Percentiles rank a stretch among this genome's conserved stretches.
These are phyloP conservation scores for Colletotrichum tamarilloi DNA, from an alignment of 2,329 filamentous ascomycete genomes.

Conservation along the genomic window DNA sequence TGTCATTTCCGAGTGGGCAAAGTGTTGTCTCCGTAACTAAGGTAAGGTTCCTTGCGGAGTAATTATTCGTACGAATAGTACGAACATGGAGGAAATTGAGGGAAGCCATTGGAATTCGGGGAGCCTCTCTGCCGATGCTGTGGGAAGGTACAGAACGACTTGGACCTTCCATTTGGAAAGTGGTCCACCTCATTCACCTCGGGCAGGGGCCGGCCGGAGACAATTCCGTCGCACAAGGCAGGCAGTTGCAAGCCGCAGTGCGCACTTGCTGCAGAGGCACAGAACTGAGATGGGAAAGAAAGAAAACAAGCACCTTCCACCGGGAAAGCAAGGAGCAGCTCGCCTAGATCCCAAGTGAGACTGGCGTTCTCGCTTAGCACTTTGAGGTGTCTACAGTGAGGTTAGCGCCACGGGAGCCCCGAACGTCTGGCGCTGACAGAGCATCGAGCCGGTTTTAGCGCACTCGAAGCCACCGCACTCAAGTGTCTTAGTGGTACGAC, in stretches of 20 bases:
- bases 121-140: too few species aligned
- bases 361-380: background rate
- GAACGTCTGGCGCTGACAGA: background rate
- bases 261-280: too few species aligned
- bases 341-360: background rate
- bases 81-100: too few species aligned
- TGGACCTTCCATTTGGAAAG: background rate
- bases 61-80: background rate
- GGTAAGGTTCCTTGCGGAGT: too few species aligned
- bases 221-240: background rate
- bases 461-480: background rate
- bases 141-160: background rate
- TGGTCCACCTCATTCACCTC: background rate
- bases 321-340: background rate
- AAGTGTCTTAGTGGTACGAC: background rate
- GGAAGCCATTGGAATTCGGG: too few species aligned
- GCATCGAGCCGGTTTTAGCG: background rate
- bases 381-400: background rate
- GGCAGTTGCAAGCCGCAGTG: too few species aligned
- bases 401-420: conserved; percentile 14
- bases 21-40: background rate
- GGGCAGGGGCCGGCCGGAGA: background rate
- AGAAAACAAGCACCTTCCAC: background rate
- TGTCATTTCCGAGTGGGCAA: background rate
- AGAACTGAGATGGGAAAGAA: background rate